Base-by-base conservation (phyloP, 345 rosid genomes). In the Populus euphratica region DNA sequence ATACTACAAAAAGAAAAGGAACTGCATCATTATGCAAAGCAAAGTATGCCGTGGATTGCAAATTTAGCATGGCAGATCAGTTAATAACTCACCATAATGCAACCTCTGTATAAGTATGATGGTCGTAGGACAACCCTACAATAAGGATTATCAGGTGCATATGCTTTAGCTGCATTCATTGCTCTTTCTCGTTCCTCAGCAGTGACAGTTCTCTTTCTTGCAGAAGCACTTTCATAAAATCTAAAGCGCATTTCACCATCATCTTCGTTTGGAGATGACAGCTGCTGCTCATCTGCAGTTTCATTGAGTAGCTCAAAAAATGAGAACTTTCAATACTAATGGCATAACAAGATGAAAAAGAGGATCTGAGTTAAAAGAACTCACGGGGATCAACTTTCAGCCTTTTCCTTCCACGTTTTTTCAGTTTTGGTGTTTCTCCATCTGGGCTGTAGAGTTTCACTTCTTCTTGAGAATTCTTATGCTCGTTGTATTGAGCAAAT, bases 61-160 rank as follows among this genome's bases (percentile, higher is more conserved):
- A 33, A 73, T 64, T 54, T 23, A 69, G 54, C 11, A 52, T 27
- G 70, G 54, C 62, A 52, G 21, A 67, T 69, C 27, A 66, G 71
- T 73, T 54, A 79, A 43, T 29, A 73, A 75, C 87, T 86, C 82
- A 94, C 98, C 98, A 94, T 88, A 49, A 91, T 91, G 79, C 97
- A 92, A 69, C 93, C 92, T 82, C 93, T 84, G 82, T 90, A 91
- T 52, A 94, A 74, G 81, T 92, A 92, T 16, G 97, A 94, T 68
- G 98, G 98, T 75, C 95, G 86, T 68, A 94, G 81, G 78, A 91
- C 93, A 63, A 94, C 97, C 88, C 95, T 88, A 73, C 93, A 94
- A 86, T 91, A 92, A 78, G 95, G 95, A 80, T 89, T 89, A 17
- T 83, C 68, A n/a, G 97, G 95, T 79, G 88, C 93, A 68, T 92